Conservation (phyloP, 2,329 filamentous ascomycete species). For the Chrysoporthe cubensis region DNA sequence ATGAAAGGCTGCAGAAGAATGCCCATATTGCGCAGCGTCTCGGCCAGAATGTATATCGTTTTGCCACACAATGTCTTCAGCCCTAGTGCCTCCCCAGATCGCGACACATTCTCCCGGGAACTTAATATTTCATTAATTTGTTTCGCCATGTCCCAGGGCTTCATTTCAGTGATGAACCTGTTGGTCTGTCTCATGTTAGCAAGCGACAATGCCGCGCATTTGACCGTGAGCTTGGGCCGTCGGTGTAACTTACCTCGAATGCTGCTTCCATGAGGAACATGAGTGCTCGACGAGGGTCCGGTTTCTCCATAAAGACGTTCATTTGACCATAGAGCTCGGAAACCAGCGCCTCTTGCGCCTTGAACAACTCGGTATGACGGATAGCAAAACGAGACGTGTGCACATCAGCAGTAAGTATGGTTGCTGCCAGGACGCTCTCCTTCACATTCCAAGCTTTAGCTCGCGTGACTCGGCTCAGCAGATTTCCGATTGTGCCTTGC, state of each 20-base stretch:
- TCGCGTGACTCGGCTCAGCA: slow-evolving; percentile 71
- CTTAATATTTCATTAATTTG: background rate
- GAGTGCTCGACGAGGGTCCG: slow-evolving; percentile 26
- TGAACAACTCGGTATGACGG: slow-evolving; percentile 7
- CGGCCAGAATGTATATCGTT: slow-evolving; percentile 71
- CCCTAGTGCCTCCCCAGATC: slow-evolving; percentile 39
- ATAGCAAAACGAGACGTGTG: slow-evolving; percentile 10
- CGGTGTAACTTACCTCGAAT: slow-evolving; percentile 52
- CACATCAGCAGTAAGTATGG: background rate
- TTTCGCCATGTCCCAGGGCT: slow-evolving; percentile 69
- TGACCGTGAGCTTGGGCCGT: background rate
- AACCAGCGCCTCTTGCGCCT: slow-evolving; percentile 12
- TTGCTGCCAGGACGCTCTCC: slow-evolving; percentile 54
- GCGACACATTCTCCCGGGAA: background rate
- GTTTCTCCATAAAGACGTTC: slow-evolving; percentile 22
- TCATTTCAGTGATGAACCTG: slow-evolving; percentile 63
- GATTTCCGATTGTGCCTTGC: slow-evolving; percentile 78
- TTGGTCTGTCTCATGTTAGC: slow-evolving; percentile 57
- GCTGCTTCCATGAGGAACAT: slow-evolving; percentile 61
- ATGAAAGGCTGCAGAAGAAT: slow-evolving; percentile 93
- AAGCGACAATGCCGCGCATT: background rate
- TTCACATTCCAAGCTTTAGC: slow-evolving; percentile 71
- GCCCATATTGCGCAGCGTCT: slow-evolving; percentile 76
- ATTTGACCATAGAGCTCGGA: slow-evolving; percentile 1
- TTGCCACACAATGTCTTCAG: slow-evolving; percentile 47